Base-by-base conservation (phyloP, 148 eudicot genomes). In the Dysphania ambrosioides region DNA sequence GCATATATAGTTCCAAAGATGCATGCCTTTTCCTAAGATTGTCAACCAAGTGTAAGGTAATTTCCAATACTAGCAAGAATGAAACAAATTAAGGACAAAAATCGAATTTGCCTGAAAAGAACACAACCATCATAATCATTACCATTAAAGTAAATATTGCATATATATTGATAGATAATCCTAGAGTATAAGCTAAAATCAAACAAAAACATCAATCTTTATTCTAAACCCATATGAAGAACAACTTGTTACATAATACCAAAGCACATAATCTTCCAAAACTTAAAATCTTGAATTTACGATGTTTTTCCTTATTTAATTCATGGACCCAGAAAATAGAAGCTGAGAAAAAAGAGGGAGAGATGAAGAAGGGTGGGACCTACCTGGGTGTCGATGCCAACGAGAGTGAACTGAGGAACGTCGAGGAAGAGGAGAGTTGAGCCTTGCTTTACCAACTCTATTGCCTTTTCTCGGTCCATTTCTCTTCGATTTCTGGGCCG, bases 341-440 rank as follows among this genome's bases (percentile, higher is more conserved):
- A 15, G 13, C n/a, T n/a, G n/a, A n/a, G n/a, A n/a, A 4, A 5
- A 29, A 9, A 67, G 66, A 8, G 19, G 16, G 13, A 40, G 27
- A 75, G 74, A 76, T 27, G 55, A 9, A 40, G 42, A 32, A 24
- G 29, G 29, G 18, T 47, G 32, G n/a, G n/a, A n/a, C n/a, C n/a
- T n/a, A 91, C 98, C 92, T 94, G 98, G 67, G 96, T 94, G 68
- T 94, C 98, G 51, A 94, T 83, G 59, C 92, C 98, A 62, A 94
- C 30, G 31, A 91, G 90, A 34, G 98, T 94, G 76, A 69, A 83
- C 59, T 82, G 97, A 44, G 98, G 98, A 77, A 94, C 97, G 63
- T 91, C 88, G 23, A 94, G 93, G 3, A 90, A 78, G 19, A 94
- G 85, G 35, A 94, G 92, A 40, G 93, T 82, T 5, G 89, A 86